These are phyloP conservation scores for Silene conica DNA, from an alignment of 148 eudicot genomes.

Conservation along the genomic window DNA sequence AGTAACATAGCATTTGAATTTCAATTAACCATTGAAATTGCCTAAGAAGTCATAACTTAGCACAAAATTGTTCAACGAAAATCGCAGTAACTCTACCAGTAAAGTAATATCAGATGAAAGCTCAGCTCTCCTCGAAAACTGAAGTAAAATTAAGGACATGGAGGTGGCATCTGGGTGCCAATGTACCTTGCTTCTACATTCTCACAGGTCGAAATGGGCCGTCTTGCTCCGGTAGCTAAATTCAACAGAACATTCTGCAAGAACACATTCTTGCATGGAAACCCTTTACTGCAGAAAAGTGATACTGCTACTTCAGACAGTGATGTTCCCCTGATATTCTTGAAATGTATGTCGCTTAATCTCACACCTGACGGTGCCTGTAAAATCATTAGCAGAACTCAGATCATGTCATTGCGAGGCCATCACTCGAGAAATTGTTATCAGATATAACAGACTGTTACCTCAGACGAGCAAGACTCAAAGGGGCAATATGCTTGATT, in stretches of 20 bases:
- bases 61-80: neutral
- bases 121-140: neutral
- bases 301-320: constrained; percentile 42
- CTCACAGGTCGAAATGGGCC: constrained; percentile 38
- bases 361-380: constrained; percentile 53
- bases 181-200: constrained; percentile 44
- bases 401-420: neutral
- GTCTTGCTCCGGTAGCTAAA: constrained; percentile 25
- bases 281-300: constrained; percentile 41
- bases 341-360: constrained; percentile 46
- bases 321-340: constrained; percentile 49
- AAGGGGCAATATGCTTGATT: constrained; percentile 51
- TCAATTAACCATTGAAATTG: neutral
- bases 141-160: constrained; percentile 24
- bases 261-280: constrained; percentile 43
- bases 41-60: neutral
- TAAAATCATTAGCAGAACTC: neutral
- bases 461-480: constrained; percentile 41
- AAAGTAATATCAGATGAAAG: neutral
- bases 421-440: neutral
- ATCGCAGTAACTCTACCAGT: neutral
- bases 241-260: constrained; percentile 43
- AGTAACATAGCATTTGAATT: neutral
- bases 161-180: constrained; percentile 52
- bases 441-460: too few species aligned